Conservation (phyloP, 768 basidiomycete species). For the Tylopilus sp. region DNA sequence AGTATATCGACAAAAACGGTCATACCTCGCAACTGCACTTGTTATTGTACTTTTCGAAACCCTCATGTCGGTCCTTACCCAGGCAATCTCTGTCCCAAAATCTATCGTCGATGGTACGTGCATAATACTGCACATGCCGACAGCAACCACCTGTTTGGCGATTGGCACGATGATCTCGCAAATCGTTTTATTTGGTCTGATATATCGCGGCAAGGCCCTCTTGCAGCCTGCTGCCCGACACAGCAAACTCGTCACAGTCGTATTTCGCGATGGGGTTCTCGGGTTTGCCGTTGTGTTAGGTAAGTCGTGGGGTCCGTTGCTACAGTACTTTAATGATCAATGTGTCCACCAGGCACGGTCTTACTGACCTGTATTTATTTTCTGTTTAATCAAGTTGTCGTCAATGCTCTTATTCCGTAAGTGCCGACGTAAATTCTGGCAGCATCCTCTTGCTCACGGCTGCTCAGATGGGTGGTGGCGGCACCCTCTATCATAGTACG, state of each 20-base stretch:
- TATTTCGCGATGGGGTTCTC: conserved; percentile 16
- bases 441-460: neutral
- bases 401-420: conserved; percentile 20
- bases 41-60: conserved; percentile 7
- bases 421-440: neutral
- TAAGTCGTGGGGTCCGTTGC: conserved; percentile 4
- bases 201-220: conserved; percentile 12
- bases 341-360: conserved; percentile 1
- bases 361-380: neutral
- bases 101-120: conserved; percentile 11
- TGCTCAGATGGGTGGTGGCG: conserved; percentile 10
- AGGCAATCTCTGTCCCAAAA: neutral
- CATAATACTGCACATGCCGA: conserved; percentile 1
- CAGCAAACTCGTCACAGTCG: conserved; percentile 11
- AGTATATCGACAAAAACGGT: conserved; percentile 6
- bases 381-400: neutral
- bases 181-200: conserved; percentile 12
- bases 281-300: conserved; percentile 7
- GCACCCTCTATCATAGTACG: conserved; percentile 15
- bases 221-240: conserved; percentile 7
- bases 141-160: neutral
- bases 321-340: neutral
- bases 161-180: conserved; percentile 12
- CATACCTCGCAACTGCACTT: neutral
- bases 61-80: neutral